These are phyloP conservation scores for Irpex lacteus DNA, from an alignment of 1,284 basidiomycete genomes.

Conservation along the genomic window DNA sequence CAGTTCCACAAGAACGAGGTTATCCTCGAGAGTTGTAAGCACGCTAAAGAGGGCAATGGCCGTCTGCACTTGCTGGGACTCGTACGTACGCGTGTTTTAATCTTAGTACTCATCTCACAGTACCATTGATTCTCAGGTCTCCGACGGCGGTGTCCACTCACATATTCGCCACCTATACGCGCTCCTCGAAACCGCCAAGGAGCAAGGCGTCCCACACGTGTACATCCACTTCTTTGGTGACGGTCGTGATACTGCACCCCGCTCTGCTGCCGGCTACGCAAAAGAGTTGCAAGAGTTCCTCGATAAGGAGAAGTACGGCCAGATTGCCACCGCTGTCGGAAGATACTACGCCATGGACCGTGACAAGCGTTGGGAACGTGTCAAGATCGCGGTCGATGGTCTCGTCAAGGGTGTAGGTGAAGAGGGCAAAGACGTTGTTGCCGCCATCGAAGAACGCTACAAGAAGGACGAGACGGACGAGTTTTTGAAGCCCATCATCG, in stretches of 20 bases:
- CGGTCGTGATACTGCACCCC: slow-evolving; percentile 86
- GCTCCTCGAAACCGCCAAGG: slow-evolving; percentile 85
- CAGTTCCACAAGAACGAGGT: slow-evolving; percentile 78
- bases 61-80: slow-evolving; percentile 83
- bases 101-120: slow-evolving; percentile 3
- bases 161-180: slow-evolving; percentile 87
- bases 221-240: slow-evolving; percentile 92
- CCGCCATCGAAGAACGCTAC: slow-evolving; percentile 72
- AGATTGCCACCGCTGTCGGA: slow-evolving; percentile 79
- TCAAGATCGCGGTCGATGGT: slow-evolving; percentile 85
- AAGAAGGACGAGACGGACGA: slow-evolving; percentile 85
- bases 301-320: slow-evolving; percentile 69
- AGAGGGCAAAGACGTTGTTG: slow-evolving; percentile 56
- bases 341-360: slow-evolving; percentile 96
- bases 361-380: slow-evolving; percentile 91
- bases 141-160: slow-evolving; percentile 94
- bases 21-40: slow-evolving; percentile 72
- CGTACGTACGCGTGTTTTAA: slow-evolving; percentile 40
- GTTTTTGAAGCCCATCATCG: slow-evolving; percentile 91
- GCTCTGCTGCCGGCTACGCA: slow-evolving; percentile 68
- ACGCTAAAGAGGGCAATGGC: slow-evolving; percentile 78
- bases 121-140: slow-evolving; percentile 47
- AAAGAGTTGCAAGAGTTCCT: slow-evolving; percentile 78
- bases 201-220: slow-evolving; percentile 76
- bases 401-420: slow-evolving; percentile 78